phyloP scores from a whole-genome alignment of 441 rosid species.

The Syzygium malaccense region DNA sequence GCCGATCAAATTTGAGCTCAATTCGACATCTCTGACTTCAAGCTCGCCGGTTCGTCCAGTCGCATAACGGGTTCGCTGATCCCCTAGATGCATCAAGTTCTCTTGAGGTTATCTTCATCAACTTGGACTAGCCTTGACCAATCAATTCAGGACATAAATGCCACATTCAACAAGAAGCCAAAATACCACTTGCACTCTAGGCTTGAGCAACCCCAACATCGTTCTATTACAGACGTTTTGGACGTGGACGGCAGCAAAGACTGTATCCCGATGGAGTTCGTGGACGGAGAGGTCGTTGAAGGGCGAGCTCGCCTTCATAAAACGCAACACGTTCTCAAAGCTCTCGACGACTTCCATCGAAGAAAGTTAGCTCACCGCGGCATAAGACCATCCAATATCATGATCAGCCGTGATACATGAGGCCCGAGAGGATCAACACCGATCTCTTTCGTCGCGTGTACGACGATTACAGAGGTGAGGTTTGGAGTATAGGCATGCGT shows the following conservation, averaged over 20 bases:
- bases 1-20: too few relatives aligned
- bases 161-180: background rate
- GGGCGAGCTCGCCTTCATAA: background rate
- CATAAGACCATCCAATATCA: background rate
- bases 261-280: background rate
- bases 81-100: too few relatives aligned
- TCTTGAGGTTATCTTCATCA: background rate
- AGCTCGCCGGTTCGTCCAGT: too few relatives aligned
- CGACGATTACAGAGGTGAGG: background rate
- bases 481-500: background rate
- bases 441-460: background rate
- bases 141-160: background rate
- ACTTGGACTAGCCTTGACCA: background rate
- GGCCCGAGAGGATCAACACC: background rate
- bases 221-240: background rate
- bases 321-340: background rate
- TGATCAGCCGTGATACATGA: background rate
- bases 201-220: background rate
- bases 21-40: too few relatives aligned
- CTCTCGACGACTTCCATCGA: background rate
- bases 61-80: too few relatives aligned
- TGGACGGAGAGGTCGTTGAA: background rate
- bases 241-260: background rate
- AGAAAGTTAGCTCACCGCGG: background rate
- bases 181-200: background rate